Evolutionary conservation across 2,329 filamentous ascomycete genomes (phyloP).

Genomic region (Aureobasidium melanogenum): DNA sequence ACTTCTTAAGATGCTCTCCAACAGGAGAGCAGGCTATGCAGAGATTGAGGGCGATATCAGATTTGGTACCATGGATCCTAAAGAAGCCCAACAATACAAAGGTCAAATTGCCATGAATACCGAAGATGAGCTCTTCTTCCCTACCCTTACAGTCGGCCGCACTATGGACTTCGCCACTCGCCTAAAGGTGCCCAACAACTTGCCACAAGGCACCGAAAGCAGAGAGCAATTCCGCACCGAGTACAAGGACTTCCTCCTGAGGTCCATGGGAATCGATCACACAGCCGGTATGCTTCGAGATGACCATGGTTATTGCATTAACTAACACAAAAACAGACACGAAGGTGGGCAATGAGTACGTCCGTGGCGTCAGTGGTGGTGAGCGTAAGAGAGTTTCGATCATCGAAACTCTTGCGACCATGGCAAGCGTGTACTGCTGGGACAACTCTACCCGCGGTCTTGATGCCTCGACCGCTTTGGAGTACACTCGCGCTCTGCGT

Average conservation of each 20-base stretch:
- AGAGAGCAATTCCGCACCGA: constrained; percentile 39
- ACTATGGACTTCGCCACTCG: constrained; percentile 48
- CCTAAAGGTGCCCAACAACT: constrained; percentile 39
- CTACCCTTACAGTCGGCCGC: constrained; percentile 47
- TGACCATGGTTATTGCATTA: too few species aligned
- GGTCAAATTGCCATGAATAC: constrained; percentile 39
- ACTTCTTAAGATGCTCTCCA: constrained; percentile 60
- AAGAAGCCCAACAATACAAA: constrained; percentile 35
- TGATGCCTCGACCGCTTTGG: constrained; percentile 55
- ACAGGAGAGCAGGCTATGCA: constrained; percentile 41
- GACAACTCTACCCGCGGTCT: constrained; percentile 59
- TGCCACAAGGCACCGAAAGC: constrained; percentile 27
- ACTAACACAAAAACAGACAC: constrained; percentile 37
- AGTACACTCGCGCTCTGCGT: constrained; percentile 51
- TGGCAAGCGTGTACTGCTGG: constrained; percentile 55
- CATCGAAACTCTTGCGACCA: constrained; percentile 52
- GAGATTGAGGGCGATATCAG: constrained; percentile 34
- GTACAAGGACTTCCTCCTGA: constrained; percentile 47
- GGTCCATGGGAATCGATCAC: constrained; percentile 50
- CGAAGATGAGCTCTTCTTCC: constrained; percentile 44
- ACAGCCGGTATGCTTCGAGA: constrained; percentile 26
- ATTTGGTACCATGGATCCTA: constrained; percentile 41
- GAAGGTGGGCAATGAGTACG: constrained; percentile 58
- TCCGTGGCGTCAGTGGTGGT: constrained; percentile 59
- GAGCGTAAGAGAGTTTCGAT: constrained; percentile 63